Evolutionary conservation across 148 eudicot genomes (phyloP), one percentile per base, ranked within the genome.

Genomic region (Silene uniflora): DNA sequence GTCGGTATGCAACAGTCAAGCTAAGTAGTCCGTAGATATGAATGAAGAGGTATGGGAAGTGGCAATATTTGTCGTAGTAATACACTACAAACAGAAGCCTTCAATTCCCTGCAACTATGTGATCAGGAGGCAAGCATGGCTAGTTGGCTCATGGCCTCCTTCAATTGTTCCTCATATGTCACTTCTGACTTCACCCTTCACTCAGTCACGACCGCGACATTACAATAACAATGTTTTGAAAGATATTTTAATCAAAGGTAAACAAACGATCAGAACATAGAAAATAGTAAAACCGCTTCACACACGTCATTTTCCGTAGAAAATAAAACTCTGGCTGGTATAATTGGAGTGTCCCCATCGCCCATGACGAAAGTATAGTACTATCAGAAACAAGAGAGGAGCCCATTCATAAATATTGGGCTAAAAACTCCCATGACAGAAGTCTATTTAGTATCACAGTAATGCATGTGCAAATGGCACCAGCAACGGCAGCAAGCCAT

Each of bases 121-220:
- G 29, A 72, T 47, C 10, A 77, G 39, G 46, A 44, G 39, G 52
- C 63, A 77, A 73, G 21, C 69, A n/a, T n/a, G n/a, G n/a, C n/a
- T n/a, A n/a, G n/a, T 10, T 62, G 22, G 16, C 27, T 71, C 49
- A 80, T 80, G 83, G 79, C 76, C 19, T 75, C 29, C 67, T 29
- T 70, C 16, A 47, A 65, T 67, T 75, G 83, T 76, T 76, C 39
- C 76, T 71, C 47, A 56, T 64, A 64, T 80, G 82, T 80, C 72
- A 69, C 59, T 46, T 35, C 39, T 27, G 29, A 27, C 29, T 27
- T 27, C 29, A 27, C n/a, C n/a, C n/a, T n/a, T n/a, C n/a, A n/a
- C n/a, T n/a, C n/a, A n/a, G n/a, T n/a, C n/a, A n/a, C n/a, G 52
- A 10, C 4, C 4, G 32, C 32, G 32, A 29, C 32, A 29, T 29